Evolutionary conservation across 2,329 filamentous ascomycete species (phyloP).

Genomic region (Penicillium sp.): DNA sequence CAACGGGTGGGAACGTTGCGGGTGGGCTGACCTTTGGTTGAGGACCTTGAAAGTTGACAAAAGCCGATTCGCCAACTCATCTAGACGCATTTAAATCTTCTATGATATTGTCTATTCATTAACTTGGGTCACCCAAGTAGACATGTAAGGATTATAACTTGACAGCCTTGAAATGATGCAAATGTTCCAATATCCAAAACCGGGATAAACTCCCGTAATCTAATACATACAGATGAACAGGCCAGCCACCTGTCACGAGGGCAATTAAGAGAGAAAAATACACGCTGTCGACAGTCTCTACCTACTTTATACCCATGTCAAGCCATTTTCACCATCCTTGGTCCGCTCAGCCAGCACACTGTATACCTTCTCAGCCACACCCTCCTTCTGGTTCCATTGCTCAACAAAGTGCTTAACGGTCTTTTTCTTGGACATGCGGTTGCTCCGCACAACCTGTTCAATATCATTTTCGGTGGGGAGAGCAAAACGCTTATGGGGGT

Average conservation of each 20-base stretch:
- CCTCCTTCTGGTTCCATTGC: conserved; percentile 64
- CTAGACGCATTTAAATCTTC: no score
- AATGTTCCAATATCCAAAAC: conserved; percentile 10
- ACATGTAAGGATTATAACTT: not conserved
- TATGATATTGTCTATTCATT: not conserved
- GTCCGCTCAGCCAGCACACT: conserved; percentile 70
- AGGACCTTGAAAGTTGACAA: not conserved
- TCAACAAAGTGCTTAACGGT: conserved; percentile 65
- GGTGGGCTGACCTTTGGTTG: not conserved
- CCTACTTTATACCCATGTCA: conserved; percentile 29
- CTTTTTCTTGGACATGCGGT: conserved; percentile 47
- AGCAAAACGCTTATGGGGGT: conserved; percentile 69
- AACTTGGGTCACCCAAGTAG: not conserved
- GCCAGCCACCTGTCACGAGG: not conserved
- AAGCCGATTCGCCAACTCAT: not conserved
- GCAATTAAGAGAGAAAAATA: conserved; percentile 21
- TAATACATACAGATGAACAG: conserved; percentile 19
- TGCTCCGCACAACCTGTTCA: conserved; percentile 42
- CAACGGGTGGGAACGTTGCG: not conserved
- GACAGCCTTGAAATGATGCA: not conserved
- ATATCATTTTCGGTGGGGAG: conserved; percentile 69
- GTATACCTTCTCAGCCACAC: conserved; percentile 65
- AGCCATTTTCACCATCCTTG: conserved; percentile 43
- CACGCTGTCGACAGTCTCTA: conserved; percentile 15
- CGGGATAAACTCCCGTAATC: conserved; percentile 13